Base-by-base conservation (phyloP, 2,329 filamentous ascomycete species). In the Tothia fuscella region DNA sequence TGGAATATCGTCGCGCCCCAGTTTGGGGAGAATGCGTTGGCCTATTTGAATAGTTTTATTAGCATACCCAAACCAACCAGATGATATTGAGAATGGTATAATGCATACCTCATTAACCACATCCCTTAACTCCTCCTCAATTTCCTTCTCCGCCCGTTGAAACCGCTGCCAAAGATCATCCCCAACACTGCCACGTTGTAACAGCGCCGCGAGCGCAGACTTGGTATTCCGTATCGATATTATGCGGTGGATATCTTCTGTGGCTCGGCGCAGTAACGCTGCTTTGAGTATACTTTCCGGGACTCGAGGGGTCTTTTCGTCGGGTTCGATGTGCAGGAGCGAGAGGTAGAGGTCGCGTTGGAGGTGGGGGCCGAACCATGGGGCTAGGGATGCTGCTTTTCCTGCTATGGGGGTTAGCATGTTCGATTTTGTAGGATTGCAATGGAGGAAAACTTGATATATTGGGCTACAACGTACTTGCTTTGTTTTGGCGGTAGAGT, bases 1-100 rank as follows among this genome's bases (percentile, higher is more conserved):
- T 98, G 91, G 74, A 98, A 98, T 60, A 98, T 96, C 43, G 76
- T 78, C 57, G 91, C 80, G 47, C 91, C 91, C 91, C 91, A 98
- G 60, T 81, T 80, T 37, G 84, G 80, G 1, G 77, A 72, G 49
- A 95, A 82, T 16, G 83, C 87, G 59, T 96, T 96, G 53, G 93
- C 91, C 86, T 95, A 50, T 20, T 35, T 28, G 30, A n/a, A 16
- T 16, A 14, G 20, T 35, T 29, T 29, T n/a, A 12, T 35, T 24
- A 38, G 19, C 6, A 35, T 19, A 34, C 20, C 17, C 6, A 14
- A 12, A 6, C 12, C 19, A 20, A 13, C 19, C 16, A 22, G 17
- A n/a, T 12, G 4, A 21, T 13, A 3, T 3, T 13, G 29, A 33
- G 6, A 14, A 16, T 13, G 17, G 39, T 12, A 24, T 29, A 29